phyloP scores from a whole-genome alignment of 345 rosid species.

The Eucalyptus grandis region DNA sequence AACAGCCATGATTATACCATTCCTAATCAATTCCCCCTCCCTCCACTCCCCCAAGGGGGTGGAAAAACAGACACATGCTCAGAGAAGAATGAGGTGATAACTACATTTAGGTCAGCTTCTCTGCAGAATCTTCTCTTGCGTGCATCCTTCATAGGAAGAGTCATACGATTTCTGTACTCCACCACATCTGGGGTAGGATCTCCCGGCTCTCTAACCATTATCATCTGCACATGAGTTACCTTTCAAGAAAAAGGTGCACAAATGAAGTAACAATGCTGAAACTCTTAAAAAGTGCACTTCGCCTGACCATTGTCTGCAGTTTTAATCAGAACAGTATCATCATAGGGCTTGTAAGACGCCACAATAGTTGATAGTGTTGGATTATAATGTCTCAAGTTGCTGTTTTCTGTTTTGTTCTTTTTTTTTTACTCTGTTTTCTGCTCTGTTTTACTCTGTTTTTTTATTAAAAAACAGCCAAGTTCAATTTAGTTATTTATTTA shows the following conservation, averaged over 20 bases:
- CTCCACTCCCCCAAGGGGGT: neutral
- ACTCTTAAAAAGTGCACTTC: neutral
- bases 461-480: too few relatives aligned
- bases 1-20: constrained; percentile 58
- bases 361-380: constrained; percentile 80
- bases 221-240: constrained; percentile 32
- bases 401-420: too few relatives aligned
- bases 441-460: too few relatives aligned
- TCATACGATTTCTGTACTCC: constrained; percentile 84
- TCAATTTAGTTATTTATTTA: too few relatives aligned
- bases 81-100: neutral
- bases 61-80: neutral
- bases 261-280: neutral
- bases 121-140: constrained; percentile 84
- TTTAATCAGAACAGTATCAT: constrained; percentile 77
- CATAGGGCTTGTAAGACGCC: constrained; percentile 87
- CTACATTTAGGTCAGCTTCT: constrained; percentile 92
- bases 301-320: constrained; percentile 88
- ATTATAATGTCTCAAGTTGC: too few relatives aligned
- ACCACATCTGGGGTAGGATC: constrained; percentile 65
- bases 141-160: constrained; percentile 97
- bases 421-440: too few relatives aligned
- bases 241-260: neutral
- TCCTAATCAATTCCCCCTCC: neutral
- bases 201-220: constrained; percentile 78